Conservation (phyloP, 2,329 filamentous ascomycete species). For the Botrytis galanthina region DNA sequence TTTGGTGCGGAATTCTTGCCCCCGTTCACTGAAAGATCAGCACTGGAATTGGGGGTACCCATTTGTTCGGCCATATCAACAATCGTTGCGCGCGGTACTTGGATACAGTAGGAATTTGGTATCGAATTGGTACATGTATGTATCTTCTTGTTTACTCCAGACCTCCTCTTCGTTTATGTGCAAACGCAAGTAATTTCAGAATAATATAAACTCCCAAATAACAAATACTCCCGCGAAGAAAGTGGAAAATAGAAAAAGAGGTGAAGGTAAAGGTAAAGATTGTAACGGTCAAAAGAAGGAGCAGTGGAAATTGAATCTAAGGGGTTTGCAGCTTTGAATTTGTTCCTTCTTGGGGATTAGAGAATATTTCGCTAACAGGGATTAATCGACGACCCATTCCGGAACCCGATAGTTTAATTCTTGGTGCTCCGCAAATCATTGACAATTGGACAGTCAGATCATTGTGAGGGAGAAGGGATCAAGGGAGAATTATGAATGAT, state of each 20-base stretch:
- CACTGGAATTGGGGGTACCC: constrained; percentile 38
- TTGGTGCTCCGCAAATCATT: constrained; percentile 11
- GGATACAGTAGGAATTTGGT: constrained; percentile 2
- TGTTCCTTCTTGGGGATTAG: constrained; percentile 18
- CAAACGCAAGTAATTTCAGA: constrained; percentile 5
- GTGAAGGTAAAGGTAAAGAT: constrained; percentile 1
- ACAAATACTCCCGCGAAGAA: constrained; percentile 17
- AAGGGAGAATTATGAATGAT: neutral
- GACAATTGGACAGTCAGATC: neutral
- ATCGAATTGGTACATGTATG: constrained; percentile 1
- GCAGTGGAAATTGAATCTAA: constrained; percentile 11
- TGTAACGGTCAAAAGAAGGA: neutral
- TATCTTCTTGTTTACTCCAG: neutral
- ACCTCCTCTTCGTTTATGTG: constrained; percentile 10
- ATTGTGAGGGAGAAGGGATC: constrained; percentile 7
- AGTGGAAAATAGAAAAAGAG: constrained; percentile 2
- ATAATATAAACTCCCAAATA: constrained; percentile 3
- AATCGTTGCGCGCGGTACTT: constrained; percentile 10
- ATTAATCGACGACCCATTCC: constrained; percentile 14
- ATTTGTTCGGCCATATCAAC: constrained; percentile 38
- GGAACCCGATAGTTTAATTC: constrained; percentile 14
- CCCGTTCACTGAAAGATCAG: constrained; percentile 37
- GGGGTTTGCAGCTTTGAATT: constrained; percentile 21
- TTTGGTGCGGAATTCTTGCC: constrained; percentile 49
- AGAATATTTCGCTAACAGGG: constrained; percentile 22